These are phyloP conservation scores for Yamadazyma siamensis DNA, from an alignment of 1,139 yeast species.

Conservation along the genomic window DNA sequence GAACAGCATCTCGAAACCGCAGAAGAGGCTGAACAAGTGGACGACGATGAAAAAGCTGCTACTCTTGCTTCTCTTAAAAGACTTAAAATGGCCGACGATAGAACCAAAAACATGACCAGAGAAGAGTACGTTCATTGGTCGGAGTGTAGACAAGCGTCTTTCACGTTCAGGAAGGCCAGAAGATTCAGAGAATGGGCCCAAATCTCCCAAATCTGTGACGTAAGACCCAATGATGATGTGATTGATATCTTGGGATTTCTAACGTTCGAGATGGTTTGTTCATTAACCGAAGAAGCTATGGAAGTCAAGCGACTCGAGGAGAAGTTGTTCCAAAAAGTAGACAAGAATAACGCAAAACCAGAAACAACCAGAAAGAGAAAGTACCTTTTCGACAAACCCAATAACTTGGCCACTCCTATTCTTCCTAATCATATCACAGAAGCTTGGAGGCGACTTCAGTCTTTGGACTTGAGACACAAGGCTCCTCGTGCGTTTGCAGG, in stretches of 20 bases:
- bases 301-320: conserved; percentile 73
- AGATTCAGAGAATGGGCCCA: conserved; percentile 97
- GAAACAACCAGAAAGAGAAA: conserved; percentile 41
- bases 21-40: conserved; percentile 76
- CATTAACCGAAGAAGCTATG: conserved; percentile 88
- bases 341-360: conserved; percentile 20
- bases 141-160: conserved; percentile 96
- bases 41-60: conserved; percentile 88
- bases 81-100: conserved; percentile 87
- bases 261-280: conserved; percentile 95
- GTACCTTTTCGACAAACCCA: conserved; percentile 87
- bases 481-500: conserved; percentile 77
- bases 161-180: conserved; percentile 89
- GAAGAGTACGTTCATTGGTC: conserved; percentile 99
- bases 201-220: conserved; percentile 75
- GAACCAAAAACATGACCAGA: conserved; percentile 90
- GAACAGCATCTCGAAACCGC: conserved; percentile 86
- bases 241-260: conserved; percentile 92
- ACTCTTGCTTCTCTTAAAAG: conserved; percentile 83
- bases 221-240: conserved; percentile 94
- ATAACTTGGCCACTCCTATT: conserved; percentile 79
- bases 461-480: conserved; percentile 54
- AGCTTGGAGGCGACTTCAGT: conserved; percentile 85
- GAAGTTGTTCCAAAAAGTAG: conserved; percentile 31
- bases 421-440: conserved; percentile 83